Base-by-base conservation (phyloP, 805 yeast genomes). In the Yarrowia divulgata region DNA sequence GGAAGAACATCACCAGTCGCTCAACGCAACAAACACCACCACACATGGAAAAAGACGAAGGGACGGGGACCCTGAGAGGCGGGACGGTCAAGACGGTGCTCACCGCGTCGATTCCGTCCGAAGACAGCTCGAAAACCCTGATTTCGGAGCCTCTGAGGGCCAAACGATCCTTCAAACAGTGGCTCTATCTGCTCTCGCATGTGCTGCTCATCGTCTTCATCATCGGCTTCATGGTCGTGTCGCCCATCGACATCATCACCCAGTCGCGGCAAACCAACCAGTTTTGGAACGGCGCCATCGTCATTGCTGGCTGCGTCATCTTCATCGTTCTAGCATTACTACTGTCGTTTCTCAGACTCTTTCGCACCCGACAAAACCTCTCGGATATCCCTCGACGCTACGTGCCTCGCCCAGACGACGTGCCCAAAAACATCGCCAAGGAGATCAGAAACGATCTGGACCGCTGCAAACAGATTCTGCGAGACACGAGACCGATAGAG, bases 321-420 rank as follows among this genome's bases (percentile, higher is more conserved):
- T 50, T 54, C 42, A 54, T 42, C 43, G 86, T 90, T 8, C 85
- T 87, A 55, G 91, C 90, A 8, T 83, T 90, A 73, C 91, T 87
- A 2, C 78, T 86, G 0, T 87, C 90, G 71, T 80, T 87, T 1
- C 70, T 89, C 0, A 82, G 98, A 69, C 79, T 91, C 8, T 80
- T 87, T 69, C 82, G 84, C 32, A 82, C 85, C 69, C 82, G 88
- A 69, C 82, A 86, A 67, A 81, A 88, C 63, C 75, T 93, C 71
- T 85, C 86, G 70, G 95, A 90, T 72, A 90, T 93, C 19, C 98
- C 98, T 0, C 85, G 89, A 71, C 80, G 86, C 23, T 92, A 91
- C 76, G 82, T 93, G 35, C 93, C 97, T 1, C 81, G 86, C 18
- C 78, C 82, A 8, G 87, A 85, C 70, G 91, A 88, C 73, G 76